A percentile compares a stretch with the other conserved stretches of the same genome.
phyloP scores from a whole-genome alignment of 2,329 filamentous ascomycete species.

The Tolypocladium cylindrosporum region DNA sequence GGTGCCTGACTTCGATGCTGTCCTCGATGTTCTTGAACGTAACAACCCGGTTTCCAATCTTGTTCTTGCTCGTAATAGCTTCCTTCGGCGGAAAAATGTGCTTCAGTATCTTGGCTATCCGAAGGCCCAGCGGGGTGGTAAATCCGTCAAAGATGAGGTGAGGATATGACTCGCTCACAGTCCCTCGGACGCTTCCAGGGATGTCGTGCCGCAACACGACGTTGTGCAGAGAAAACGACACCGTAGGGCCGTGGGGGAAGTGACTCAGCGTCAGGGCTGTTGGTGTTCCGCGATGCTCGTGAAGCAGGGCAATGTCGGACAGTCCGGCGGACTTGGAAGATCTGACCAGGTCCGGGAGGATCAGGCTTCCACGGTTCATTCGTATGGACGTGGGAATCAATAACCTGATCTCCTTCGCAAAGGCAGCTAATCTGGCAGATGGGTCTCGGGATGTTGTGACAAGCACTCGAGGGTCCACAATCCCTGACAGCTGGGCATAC shows the following conservation, averaged over 20 bases:
- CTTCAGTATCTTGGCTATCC: constrained; percentile 84
- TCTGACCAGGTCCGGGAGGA: constrained; percentile 74
- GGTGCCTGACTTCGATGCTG: constrained; percentile 72
- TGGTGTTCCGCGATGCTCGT: constrained; percentile 87
- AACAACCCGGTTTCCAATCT: constrained; percentile 79
- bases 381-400: constrained; percentile 78
- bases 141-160: constrained; percentile 96
- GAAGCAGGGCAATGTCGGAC: constrained; percentile 75
- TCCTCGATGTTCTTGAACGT: constrained; percentile 94
- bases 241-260: constrained; percentile 73
- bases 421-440: constrained; percentile 73
- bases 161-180: constrained; percentile 84
- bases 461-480: constrained; percentile 73
- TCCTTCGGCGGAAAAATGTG: constrained; percentile 91
- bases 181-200: constrained; percentile 75
- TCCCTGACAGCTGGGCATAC: constrained; percentile 81
- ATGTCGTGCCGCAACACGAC: constrained; percentile 90
- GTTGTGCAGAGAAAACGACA: constrained; percentile 81
- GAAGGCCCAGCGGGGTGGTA: constrained; percentile 65
- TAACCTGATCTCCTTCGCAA: constrained; percentile 84
- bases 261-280: constrained; percentile 83
- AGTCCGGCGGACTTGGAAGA: constrained; percentile 74
- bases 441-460: constrained; percentile 88
- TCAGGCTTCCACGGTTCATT: constrained; percentile 82
- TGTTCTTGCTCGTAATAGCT: constrained; percentile 56